Evolutionary conservation across 106 monocot genomes (phyloP).

Genomic region (Acorus gramineus): DNA sequence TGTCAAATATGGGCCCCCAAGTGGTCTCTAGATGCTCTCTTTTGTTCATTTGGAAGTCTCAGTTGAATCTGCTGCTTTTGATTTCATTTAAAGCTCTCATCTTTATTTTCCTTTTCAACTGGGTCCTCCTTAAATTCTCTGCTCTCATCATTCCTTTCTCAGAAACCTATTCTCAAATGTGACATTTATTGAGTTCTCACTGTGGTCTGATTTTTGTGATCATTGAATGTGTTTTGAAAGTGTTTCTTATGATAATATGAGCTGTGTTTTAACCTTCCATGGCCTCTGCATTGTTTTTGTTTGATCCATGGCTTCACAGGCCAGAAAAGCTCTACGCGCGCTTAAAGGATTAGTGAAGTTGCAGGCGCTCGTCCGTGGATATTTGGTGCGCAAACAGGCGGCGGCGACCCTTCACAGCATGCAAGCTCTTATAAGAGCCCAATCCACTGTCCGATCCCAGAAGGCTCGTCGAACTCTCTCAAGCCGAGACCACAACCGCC

Average conservation of each 20-base stretch:
- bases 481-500: background rate
- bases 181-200: too few species aligned
- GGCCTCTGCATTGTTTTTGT: background rate
- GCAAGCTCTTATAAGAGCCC: conserved; percentile 6
- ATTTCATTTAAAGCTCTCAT: too few species aligned
- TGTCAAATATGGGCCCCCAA: too few species aligned
- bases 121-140: too few species aligned
- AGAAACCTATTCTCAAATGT: too few species aligned
- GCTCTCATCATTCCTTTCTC: too few species aligned
- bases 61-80: too few species aligned
- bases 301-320: background rate
- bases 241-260: background rate
- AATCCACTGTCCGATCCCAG: background rate
- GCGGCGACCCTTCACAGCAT: conserved; percentile 43
- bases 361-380: conserved; percentile 82
- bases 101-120: too few species aligned
- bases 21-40: too few species aligned
- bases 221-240: background rate
- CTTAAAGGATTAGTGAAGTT: conserved; percentile 4
- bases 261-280: background rate
- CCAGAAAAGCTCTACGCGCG: background rate
- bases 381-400: conserved; percentile 66
- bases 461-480: background rate
- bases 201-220: too few species aligned
- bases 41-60: too few species aligned